phyloP scores from a whole-genome alignment of 192 early-diverging fungal genomes.

The Linnemannia elongata region DNA sequence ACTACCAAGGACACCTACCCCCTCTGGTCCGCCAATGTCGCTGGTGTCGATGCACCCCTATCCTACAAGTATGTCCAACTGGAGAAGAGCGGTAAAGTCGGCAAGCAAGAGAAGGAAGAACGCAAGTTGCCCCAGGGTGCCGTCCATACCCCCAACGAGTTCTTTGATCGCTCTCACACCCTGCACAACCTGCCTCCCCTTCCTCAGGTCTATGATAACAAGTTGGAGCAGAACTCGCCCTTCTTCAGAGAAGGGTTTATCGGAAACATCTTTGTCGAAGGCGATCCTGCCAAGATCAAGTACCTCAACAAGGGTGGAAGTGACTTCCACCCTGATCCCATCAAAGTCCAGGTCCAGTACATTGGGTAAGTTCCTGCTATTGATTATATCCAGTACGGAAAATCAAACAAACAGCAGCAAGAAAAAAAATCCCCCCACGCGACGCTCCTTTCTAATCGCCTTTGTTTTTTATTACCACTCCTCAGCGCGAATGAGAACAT shows the following conservation, averaged over 20 bases:
- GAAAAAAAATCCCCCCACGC: background rate
- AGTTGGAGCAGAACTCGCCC: slow-evolving; percentile 27
- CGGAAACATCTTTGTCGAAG: slow-evolving; percentile 37
- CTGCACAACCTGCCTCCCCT: slow-evolving; percentile 25
- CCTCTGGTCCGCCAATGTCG: slow-evolving; percentile 48
- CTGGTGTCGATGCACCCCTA: slow-evolving; percentile 32
- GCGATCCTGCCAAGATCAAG: slow-evolving; percentile 18
- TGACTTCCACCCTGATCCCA: slow-evolving; percentile 3
- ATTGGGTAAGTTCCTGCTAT: slow-evolving; percentile 7
- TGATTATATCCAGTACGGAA: background rate
- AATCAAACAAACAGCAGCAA: background rate
- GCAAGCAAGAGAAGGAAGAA: slow-evolving; percentile 10
- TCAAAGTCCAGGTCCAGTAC: slow-evolving; percentile 31
- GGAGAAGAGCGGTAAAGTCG: slow-evolving; percentile 14
- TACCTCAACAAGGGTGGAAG: slow-evolving; percentile 16
- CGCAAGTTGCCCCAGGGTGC: slow-evolving; percentile 40
- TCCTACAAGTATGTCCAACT: slow-evolving; percentile 39
- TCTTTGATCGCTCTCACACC: slow-evolving; percentile 27
- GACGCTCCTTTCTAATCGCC: background rate
- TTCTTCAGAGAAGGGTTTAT: slow-evolving; percentile 41
- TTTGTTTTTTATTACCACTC: background rate
- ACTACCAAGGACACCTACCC: slow-evolving; percentile 33
- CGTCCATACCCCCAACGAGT: slow-evolving; percentile 34
- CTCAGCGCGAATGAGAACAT: slow-evolving; percentile 38
- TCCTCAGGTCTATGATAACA: slow-evolving; percentile 45